These are phyloP conservation scores for Podila horticola DNA, from an alignment of 192 early-diverging fungal species.

Conservation along the genomic window DNA sequence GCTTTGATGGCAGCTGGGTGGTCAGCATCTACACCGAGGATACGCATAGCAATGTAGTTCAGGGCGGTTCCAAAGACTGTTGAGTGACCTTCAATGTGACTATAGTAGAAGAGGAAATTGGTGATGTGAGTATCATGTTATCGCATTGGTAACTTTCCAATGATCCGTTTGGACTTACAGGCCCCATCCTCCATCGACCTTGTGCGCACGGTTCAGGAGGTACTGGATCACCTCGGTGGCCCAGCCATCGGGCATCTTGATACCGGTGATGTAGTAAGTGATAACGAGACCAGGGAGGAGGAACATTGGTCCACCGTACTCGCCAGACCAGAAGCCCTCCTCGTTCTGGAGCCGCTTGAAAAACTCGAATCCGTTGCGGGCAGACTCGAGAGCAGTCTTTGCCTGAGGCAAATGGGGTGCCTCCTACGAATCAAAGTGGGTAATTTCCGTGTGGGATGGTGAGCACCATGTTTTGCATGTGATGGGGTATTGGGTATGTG, in stretches of 20 bases:
- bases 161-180: constrained; percentile 64
- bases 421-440: constrained; percentile 46
- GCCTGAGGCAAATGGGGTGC: constrained; percentile 64
- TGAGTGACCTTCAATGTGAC: constrained; percentile 91
- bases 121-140: not conserved
- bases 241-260: constrained; percentile 70
- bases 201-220: constrained; percentile 82
- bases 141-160: not conserved
- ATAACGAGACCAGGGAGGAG: constrained; percentile 92
- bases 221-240: constrained; percentile 88
- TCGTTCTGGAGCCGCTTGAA: constrained; percentile 86
- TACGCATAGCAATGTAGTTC: constrained; percentile 91
- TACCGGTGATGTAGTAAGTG: constrained; percentile 85
- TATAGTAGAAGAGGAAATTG: constrained; percentile 17
- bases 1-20: constrained; percentile 89
- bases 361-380: constrained; percentile 94
- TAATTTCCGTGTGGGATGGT: too few relatives aligned
- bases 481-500: not conserved
- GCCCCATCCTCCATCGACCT: constrained; percentile 96
- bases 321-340: constrained; percentile 96
- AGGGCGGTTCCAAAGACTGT: constrained; percentile 96
- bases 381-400: constrained; percentile 78
- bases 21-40: constrained; percentile 87
- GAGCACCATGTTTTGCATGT: too few relatives aligned
- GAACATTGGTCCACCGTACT: constrained; percentile 98